Evolutionary conservation across 2,329 filamentous ascomycete species (phyloP), one percentile per base, ranked within the genome.

Genomic region (Fusarium sp.): DNA sequence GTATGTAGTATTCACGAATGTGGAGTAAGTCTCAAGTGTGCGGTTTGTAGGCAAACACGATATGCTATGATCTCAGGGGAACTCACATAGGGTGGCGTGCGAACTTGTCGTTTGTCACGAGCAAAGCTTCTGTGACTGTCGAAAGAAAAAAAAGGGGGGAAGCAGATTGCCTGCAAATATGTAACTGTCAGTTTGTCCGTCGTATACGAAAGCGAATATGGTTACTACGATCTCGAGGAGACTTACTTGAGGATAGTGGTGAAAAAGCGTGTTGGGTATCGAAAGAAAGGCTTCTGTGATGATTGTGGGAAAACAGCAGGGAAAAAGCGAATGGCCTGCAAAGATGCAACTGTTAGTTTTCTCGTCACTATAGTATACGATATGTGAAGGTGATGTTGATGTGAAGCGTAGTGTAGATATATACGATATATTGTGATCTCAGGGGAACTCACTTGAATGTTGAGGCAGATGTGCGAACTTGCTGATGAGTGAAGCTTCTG

Each of bases 371-470:
- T 40, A 41, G 16, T 56, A 27, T 40, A 46, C 21, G 25, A 43
- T 55, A 43, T 27, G 20, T 34, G 32, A 34, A 10, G 32, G 10
- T 37, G 37, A 54, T 27, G 23, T 42, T 5, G 28, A 53, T n/a
- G 18, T 23, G 34, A 37, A 55, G 40, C 27, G 37, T 16, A 42
- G 37, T 25, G n/a, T 49, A 37, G 47, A 32, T 63, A 41, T 23
- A 12, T n/a, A 20, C 37, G 30, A 59, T 54, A 51, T 28, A 16
- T 8, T n/a, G 18, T 57, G 49, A 51, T 30, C 16, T 37, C n/a
- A 56, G n/a, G 43, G n/a, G 34, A 5, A 63, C 62, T 68, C 42
- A 62, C 40, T 55, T 43, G 49, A 37, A 37, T 37, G 34, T 1
- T 37, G 23, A 37, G 32, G 25, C 11, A 28, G 27, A n/a, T 30